phyloP scores from a whole-genome alignment of 192 early-diverging fungal genomes.

The Phycomyces nitens region DNA sequence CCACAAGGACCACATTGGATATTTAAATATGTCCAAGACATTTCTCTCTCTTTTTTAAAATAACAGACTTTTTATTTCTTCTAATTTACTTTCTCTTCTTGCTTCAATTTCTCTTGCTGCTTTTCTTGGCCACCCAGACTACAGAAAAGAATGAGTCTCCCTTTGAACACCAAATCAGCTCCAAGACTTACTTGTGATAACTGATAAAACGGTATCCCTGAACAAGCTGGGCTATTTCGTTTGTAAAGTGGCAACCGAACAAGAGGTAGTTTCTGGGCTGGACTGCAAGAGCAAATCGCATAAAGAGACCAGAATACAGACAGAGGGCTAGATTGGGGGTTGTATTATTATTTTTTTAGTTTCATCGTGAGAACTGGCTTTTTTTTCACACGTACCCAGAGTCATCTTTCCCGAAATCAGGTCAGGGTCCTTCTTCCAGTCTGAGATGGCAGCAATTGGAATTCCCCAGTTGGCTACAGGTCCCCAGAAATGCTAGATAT shows the following conservation, averaged over 20 bases:
- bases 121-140: slow-evolving; percentile 41
- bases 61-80: too few species aligned
- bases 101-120: not conserved
- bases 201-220: slow-evolving; percentile 85
- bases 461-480: slow-evolving; percentile 88
- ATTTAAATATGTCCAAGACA: too few species aligned
- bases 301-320: slow-evolving; percentile 90
- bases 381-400: slow-evolving; percentile 38
- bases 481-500: slow-evolving; percentile 50
- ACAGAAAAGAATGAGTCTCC: slow-evolving; percentile 10
- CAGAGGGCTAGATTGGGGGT: slow-evolving; percentile 56
- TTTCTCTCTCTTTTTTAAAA: too few species aligned
- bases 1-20: slow-evolving; percentile 10
- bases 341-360: not conserved
- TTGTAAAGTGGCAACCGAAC: slow-evolving; percentile 90
- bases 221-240: slow-evolving; percentile 82
- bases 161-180: not conserved
- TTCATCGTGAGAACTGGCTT: not conserved
- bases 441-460: slow-evolving; percentile 91
- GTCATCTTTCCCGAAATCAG: slow-evolving; percentile 96
- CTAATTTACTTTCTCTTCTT: too few species aligned
- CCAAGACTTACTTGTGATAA: slow-evolving; percentile 62
- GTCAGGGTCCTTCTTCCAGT: slow-evolving; percentile 85
- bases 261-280: slow-evolving; percentile 85
- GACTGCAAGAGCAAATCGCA: slow-evolving; percentile 93